Conservation (phyloP, 768 basidiomycete genomes). For the Russula compacta region DNA sequence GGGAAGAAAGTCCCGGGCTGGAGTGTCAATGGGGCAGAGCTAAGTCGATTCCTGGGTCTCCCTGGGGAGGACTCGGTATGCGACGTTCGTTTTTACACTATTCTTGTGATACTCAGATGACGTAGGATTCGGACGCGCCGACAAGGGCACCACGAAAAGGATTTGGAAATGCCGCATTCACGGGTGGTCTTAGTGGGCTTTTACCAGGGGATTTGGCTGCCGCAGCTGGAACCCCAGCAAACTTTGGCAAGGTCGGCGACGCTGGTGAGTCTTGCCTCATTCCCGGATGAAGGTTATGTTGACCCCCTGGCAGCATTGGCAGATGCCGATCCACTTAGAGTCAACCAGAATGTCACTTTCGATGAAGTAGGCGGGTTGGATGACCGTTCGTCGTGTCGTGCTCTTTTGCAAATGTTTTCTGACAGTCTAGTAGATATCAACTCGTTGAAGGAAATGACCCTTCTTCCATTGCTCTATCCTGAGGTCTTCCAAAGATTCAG, state of each 20-base stretch:
- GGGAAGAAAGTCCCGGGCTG: conserved; percentile 51
- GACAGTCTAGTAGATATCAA: conserved; percentile 65
- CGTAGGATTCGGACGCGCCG: conserved; percentile 62
- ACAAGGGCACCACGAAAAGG: conserved; percentile 63
- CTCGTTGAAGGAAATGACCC: conserved; percentile 96
- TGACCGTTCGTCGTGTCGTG: conserved; percentile 50
- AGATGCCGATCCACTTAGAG: conserved; percentile 92
- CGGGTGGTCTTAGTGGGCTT: conserved; percentile 48
- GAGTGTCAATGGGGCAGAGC: conserved; percentile 72
- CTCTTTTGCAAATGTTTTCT: not conserved
- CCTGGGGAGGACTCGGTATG: conserved; percentile 57
- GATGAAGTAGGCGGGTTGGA: conserved; percentile 95
- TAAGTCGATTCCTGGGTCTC: conserved; percentile 72
- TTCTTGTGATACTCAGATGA: not conserved
- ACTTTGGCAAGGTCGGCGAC: conserved; percentile 78
- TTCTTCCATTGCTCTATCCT: conserved; percentile 89
- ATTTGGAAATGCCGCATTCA: conserved; percentile 37
- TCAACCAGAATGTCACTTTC: conserved; percentile 89
- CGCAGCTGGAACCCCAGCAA: conserved; percentile 72
- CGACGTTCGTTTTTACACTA: not conserved
- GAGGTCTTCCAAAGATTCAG: conserved; percentile 93
- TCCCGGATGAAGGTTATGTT: conserved; percentile 11
- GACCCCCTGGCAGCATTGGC: conserved; percentile 53
- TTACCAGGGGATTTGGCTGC: conserved; percentile 53
- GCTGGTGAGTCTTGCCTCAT: conserved; percentile 39